These are phyloP conservation scores for Gillenia trifoliata DNA, from an alignment of 306 rosid genomes.

Conservation along the genomic window DNA sequence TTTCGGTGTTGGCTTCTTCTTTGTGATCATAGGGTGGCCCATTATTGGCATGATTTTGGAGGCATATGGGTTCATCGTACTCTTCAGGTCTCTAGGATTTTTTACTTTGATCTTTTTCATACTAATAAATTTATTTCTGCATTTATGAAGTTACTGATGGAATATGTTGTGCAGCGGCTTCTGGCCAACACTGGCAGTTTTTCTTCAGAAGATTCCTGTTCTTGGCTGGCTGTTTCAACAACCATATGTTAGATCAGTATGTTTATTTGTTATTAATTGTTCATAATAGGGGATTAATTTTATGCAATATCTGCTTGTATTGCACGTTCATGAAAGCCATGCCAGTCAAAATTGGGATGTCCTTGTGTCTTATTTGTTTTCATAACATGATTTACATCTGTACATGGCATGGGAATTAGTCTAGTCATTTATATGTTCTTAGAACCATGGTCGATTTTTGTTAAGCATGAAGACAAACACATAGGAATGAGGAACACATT, in stretches of 20 bases:
- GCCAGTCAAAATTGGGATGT: neutral
- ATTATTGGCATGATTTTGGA: constrained; percentile 91
- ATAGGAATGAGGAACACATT: neutral
- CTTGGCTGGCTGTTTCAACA: constrained; percentile 94
- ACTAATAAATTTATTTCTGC: neutral
- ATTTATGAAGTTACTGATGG: constrained; percentile 30
- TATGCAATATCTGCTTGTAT: neutral
- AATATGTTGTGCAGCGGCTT: constrained; percentile 70
- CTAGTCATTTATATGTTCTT: neutral
- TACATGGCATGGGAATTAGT: neutral
- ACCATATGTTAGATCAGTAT: constrained; percentile 79
- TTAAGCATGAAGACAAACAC: neutral
- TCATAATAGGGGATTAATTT: neutral
- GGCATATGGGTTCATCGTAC: constrained; percentile 80
- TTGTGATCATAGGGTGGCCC: constrained; percentile 93
- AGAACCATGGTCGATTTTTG: neutral
- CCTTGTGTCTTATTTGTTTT: neutral
- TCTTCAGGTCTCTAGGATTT: constrained; percentile 66
- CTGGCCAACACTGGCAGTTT: constrained; percentile 98
- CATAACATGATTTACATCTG: neutral
- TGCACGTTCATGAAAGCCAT: neutral
- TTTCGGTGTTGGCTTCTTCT: constrained; percentile 83
- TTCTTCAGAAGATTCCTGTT: constrained; percentile 86
- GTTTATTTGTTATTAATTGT: constrained; percentile 14
- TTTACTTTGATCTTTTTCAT: neutral